Base-by-base conservation (phyloP, 179 eudicot species). In the Silene vulgaris region DNA sequence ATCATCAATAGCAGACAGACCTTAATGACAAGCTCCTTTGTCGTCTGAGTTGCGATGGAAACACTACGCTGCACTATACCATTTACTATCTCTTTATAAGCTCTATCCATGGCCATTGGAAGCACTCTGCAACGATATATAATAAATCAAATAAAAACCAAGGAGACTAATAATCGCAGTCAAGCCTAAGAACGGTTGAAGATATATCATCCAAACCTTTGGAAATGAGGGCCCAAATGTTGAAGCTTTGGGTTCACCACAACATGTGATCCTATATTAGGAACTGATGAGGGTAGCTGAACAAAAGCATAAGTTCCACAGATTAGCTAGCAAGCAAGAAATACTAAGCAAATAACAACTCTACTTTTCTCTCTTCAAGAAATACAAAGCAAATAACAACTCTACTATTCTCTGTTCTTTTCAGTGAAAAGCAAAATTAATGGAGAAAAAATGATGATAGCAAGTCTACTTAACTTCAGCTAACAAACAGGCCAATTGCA, bases 21-120 rank as follows among this genome's bases (percentile, higher is more conserved):
- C 99, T 95, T 95, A 54, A 87, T 78, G 73, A 92, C 97, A 77
- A 95, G 96, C 81, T 95, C 99, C 78, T 86, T 92, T 5, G 99
- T 92, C 72, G 99, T 95, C 83, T 89, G 97, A 74, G 87, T 88
- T 43, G 97, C 96, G 63, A 90, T 95, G 35, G 97, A 85, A 75
- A 92, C 97, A 86, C 96, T 92, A 20, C 97, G 95, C 83, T 89
- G 96, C 80, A 88, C 93, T 81, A 95, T 86, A 57, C 87, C 78
- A 74, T 90, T 78, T 61, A 92, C 90, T 60, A 90, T 87, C 77
- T 95, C 97, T 73, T 87, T 90, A 71, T 89, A 87, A 75, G 97
- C 93, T 80, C 89, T 79, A 78, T 92, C 97, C 91, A 95, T 88
- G 43, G 93, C 96, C 40, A 84, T 74, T 16, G 97, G 91, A 82